Base-by-base conservation (phyloP, 2,329 filamentous ascomycete genomes). In the Alternaria sp. region DNA sequence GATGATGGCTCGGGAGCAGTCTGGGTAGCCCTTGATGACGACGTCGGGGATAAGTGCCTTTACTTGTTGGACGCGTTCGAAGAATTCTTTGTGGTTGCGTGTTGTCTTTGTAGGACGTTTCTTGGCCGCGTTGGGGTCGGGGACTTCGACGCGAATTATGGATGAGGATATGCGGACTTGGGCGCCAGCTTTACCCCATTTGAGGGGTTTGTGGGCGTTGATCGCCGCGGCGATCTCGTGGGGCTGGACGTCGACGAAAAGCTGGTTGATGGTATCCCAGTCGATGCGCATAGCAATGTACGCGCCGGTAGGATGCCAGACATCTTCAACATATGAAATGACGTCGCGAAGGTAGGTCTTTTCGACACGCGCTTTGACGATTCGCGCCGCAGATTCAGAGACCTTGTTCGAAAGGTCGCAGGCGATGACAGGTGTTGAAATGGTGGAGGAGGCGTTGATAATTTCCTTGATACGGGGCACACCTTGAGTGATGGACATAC, bases 381-480 rank as follows among this genome's bases (percentile, higher is more conserved):
- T 89, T 32, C 90, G 89, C n/a, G 94, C 95, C 2, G 91, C 92
- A 66, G 90, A 87, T 56, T 95, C 88, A 66, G 90, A 87, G 57
- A 86, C 83, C 62, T 89, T 88, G 74, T 93, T 95, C 65, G 92
- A 86, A 5, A 98, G 84, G 5, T 92, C 90, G 73, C 95, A 98
- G 6, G 87, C 89, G 69, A 99, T 97, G 75, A 99, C 91, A 0
- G 95, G 95, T 0, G 95, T 99, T 78, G 92, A 96, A 80, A 99
- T 99, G 51, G 85, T 84, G 78, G 93, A 97, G 9, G 93, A 97
- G 6, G 95, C 95, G 81, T 99, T 99, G 88, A 99, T 99, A 69
- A 99, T 99, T 85, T 99, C 95, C 82, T 99, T 99, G 84, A 99
- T 99, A 89, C 95, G 94, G 1, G 95, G 95, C 7, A 99, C 95